Evolutionary conservation across 1,284 basidiomycete species (phyloP).

Genomic region (Trametes sp.): DNA sequence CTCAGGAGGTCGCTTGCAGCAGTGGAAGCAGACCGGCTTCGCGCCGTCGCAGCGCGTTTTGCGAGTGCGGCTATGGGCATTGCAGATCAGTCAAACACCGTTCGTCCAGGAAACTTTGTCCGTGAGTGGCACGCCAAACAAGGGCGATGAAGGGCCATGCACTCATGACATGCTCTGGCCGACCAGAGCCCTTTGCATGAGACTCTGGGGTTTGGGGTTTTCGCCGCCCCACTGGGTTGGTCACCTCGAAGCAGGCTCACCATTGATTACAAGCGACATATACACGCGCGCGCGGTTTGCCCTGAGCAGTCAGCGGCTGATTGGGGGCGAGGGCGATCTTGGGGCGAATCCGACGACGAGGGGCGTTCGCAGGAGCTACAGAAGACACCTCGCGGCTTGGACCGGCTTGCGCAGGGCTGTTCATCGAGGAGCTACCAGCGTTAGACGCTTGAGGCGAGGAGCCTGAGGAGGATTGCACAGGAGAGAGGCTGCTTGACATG

Average conservation of each 20-base stretch:
- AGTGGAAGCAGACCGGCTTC: slow-evolving; percentile 76
- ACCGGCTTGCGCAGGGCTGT: not conserved
- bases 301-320: slow-evolving; percentile 77
- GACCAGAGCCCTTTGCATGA: no score
- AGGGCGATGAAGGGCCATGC: no score
- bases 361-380: not conserved
- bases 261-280: slow-evolving; percentile 65
- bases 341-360: slow-evolving; percentile 33
- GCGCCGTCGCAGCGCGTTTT: slow-evolving; percentile 84
- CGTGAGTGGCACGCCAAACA: no score
- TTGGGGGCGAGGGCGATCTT: slow-evolving; percentile 68
- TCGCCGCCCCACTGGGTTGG: no score
- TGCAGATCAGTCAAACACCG: no score
- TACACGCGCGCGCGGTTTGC: slow-evolving; percentile 72
- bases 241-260: no score
- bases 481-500: not conserved
- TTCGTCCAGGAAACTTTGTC: no score
- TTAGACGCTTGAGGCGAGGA: not conserved
- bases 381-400: slow-evolving; percentile 3
- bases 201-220: no score
- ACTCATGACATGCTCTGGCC: no score
- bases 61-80: slow-evolving; percentile 72
- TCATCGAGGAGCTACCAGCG: not conserved
- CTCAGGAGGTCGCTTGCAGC: slow-evolving; percentile 53
- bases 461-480: not conserved